A percentile compares a stretch with the other conserved stretches of the same genome.
These are phyloP conservation scores for Strobilomyces echinocephalus DNA, from an alignment of 768 basidiomycete genomes.

Conservation along the genomic window DNA sequence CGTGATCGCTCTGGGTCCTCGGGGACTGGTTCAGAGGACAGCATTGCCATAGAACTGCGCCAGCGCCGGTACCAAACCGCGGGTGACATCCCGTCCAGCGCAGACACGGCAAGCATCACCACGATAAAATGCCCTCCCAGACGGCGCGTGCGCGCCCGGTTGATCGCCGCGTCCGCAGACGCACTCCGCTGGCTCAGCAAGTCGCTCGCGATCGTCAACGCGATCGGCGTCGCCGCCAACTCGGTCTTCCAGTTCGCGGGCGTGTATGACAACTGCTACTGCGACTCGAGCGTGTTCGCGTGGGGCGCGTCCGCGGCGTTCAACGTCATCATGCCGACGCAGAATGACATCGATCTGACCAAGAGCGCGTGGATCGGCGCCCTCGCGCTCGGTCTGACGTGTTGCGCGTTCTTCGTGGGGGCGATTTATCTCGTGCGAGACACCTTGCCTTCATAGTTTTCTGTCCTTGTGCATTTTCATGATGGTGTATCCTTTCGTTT, in stretches of 20 bases:
- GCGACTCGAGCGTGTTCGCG: conserved; percentile 24
- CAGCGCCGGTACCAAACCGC: neutral
- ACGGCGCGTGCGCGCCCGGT: neutral
- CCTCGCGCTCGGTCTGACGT: conserved; percentile 25
- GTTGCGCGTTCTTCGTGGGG: conserved; percentile 23
- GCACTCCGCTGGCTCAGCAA: conserved; percentile 27
- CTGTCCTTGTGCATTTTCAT: too few relatives aligned
- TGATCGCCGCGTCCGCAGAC: conserved; percentile 2
- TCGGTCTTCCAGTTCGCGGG: conserved; percentile 30
- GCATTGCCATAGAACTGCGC: neutral
- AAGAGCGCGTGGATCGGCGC: conserved; percentile 36
- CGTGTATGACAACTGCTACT: conserved; percentile 28
- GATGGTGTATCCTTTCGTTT: too few relatives aligned
- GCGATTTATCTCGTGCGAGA: conserved; percentile 29
- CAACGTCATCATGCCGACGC: conserved; percentile 19
- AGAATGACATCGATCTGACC: conserved; percentile 24
- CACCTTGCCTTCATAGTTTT: conserved; percentile 7
- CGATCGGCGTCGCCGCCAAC: conserved; percentile 21
- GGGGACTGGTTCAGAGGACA: too few relatives aligned
- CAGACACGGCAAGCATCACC: neutral
- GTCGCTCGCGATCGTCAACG: conserved; percentile 26
- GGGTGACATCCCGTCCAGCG: neutral
- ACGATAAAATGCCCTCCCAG: neutral
- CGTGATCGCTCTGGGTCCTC: neutral
- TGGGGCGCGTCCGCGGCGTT: conserved; percentile 24